Conservation (phyloP, 352 stramenopile genomes). For the Pythium biforme region DNA sequence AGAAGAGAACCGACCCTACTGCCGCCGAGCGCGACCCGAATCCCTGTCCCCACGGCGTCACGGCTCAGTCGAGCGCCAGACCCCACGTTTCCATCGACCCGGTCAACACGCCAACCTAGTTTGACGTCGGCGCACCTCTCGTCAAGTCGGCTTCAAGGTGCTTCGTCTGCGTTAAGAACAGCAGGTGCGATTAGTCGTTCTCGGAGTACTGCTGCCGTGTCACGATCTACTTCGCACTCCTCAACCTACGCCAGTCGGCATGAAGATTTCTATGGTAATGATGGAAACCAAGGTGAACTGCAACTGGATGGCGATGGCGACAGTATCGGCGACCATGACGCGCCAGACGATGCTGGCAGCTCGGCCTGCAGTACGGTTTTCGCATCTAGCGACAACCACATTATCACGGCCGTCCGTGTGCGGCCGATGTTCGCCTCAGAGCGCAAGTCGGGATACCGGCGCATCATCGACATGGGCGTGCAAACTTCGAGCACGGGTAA, state of each 20-base stretch:
- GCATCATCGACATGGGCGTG: constrained; percentile 58
- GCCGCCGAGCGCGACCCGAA: constrained; percentile 1
- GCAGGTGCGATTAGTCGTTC: background rate
- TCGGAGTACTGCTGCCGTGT: background rate
- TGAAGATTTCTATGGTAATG: constrained; percentile 1
- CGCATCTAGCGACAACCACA: constrained; percentile 26
- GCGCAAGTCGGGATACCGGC: constrained; percentile 52
- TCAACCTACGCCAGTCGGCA: background rate
- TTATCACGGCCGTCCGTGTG: constrained; percentile 72
- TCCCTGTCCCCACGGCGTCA: background rate
- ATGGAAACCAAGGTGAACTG: constrained; percentile 21
- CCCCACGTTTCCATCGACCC: background rate
- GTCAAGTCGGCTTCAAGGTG: constrained; percentile 1
- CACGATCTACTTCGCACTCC: background rate
- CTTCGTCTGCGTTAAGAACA: background rate
- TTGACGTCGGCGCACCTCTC: background rate
- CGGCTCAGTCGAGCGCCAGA: background rate
- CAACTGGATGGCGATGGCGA: constrained; percentile 7
- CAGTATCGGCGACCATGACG: background rate
- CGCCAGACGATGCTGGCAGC: constrained; percentile 17
- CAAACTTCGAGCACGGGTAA: constrained; percentile 28
- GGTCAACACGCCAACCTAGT: background rate
- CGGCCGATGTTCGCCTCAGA: constrained; percentile 67
- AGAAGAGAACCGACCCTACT: constrained; percentile 3
- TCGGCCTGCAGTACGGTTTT: constrained; percentile 28